phyloP scores from a whole-genome alignment of 164 flowering plant species.

The Kingdonia uniflora region DNA sequence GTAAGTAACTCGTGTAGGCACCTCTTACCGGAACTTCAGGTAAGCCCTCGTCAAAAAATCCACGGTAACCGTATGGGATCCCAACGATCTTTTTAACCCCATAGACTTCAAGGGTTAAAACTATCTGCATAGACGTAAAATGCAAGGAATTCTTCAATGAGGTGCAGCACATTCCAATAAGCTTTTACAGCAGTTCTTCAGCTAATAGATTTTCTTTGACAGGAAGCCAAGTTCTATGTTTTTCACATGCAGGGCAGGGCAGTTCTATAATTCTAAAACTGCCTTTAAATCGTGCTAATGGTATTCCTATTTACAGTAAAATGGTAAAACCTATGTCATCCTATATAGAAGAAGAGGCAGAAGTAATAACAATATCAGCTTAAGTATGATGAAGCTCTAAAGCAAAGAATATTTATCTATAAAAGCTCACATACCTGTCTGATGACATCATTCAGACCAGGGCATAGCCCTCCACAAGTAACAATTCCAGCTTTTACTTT shows the following conservation, averaged over 20 bases:
- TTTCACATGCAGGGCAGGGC: too few relatives aligned
- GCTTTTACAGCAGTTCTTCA: too few relatives aligned
- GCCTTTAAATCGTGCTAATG: too few relatives aligned
- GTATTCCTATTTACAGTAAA: too few relatives aligned
- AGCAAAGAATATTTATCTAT: too few relatives aligned
- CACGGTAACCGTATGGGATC: conserved; percentile 28
- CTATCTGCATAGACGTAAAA: conserved; percentile 17
- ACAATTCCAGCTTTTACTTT: conserved; percentile 26
- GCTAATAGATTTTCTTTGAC: too few relatives aligned
- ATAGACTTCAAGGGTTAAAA: conserved; percentile 27
- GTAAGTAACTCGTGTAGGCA: conserved; percentile 1
- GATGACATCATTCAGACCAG: conserved; percentile 32
- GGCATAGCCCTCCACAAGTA: conserved; percentile 32
- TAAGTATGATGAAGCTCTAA: too few relatives aligned
- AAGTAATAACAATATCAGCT: too few relatives aligned
- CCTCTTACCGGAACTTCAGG: conserved; percentile 24
- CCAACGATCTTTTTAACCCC: conserved; percentile 29
- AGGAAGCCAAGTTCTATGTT: too few relatives aligned
- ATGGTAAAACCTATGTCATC: too few relatives aligned
- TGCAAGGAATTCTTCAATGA: not conserved
- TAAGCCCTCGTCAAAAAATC: conserved; percentile 23
- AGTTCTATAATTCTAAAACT: too few relatives aligned
- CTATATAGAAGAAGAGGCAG: not conserved
- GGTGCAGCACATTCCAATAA: too few relatives aligned
- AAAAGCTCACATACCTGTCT: conserved; percentile 19